Percentiles rank a stretch among this genome's conserved stretches.
phyloP scores from a whole-genome alignment of 2,329 filamentous ascomycete species.

The Trichophaea hybrida region DNA sequence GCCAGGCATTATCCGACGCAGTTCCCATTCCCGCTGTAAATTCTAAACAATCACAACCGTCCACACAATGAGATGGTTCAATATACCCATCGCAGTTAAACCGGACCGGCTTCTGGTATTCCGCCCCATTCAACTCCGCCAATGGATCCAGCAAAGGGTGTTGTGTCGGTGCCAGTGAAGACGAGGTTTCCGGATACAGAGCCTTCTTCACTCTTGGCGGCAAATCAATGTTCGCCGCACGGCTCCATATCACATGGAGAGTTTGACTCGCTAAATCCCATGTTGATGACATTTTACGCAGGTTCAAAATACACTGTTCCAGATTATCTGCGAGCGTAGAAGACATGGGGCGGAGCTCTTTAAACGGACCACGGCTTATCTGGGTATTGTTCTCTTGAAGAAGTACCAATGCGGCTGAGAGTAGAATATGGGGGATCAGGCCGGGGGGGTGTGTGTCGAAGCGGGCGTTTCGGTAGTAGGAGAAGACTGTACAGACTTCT shows the following conservation, averaged over 20 bases:
- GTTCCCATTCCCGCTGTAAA: too few relatives aligned
- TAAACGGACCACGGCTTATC: neutral
- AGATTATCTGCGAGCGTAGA: neutral
- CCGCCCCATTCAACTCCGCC: too few relatives aligned
- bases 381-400: neutral
- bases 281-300: neutral
- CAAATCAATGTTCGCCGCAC: neutral
- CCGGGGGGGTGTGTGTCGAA: neutral
- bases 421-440: neutral
- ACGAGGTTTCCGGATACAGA: neutral
- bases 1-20: too few relatives aligned
- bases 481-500: neutral
- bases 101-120: too few relatives aligned
- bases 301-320: neutral
- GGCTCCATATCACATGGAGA: neutral
- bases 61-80: too few relatives aligned
- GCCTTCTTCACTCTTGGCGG: neutral
- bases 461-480: neutral
- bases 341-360: neutral
- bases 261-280: neutral
- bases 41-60: too few relatives aligned
- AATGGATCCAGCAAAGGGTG: too few relatives aligned
- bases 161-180: neutral
- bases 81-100: too few relatives aligned
- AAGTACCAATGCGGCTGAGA: neutral